Evolutionary conservation across 306 rosid genomes (phyloP), one percentile per base, ranked within the genome.

Genomic region (Argentina anserina): DNA sequence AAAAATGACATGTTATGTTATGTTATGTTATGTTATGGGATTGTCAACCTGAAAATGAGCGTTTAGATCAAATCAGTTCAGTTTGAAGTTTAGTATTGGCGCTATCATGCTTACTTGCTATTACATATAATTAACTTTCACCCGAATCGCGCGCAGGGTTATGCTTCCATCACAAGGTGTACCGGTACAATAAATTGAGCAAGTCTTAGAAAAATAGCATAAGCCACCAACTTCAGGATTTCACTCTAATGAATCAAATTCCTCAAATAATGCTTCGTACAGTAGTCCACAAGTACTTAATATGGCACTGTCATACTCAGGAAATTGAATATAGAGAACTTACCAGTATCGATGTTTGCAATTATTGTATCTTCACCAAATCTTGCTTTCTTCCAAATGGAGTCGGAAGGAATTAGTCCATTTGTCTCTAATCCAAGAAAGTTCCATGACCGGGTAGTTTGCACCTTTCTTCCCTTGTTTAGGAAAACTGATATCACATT

Each of bases 291-390:
- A 40, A 5, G 34, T n/a, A 10, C 3, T 21, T 33, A 1, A 5
- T 33, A 33, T 42, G 58, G 25, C 20, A 26, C 58, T 20, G 0
- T 9, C 3, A 18, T 8, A 9, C 61, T 20, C 59, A 52, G 53
- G 8, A 18, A 33, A n/a, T n/a, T n/a, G n/a, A n/a, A n/a, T 31
- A 28, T 6, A 13, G 4, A 23, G 40, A 25, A 40, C 40, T 20
- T 68, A 92, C 96, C 97, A 0, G 94, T 82, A 50, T 90, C 97
- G 4, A 90, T n/a, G 76, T 88, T 88, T 46, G 73, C 97, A 56
- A 92, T 88, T 21, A 92, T 88, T 39, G 85, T 12, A 67, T 85
- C 86, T 85, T 82, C 82, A 0, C 96, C 97, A 34, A 67, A 36
- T 20, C 80, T 80, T 1, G 90, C 81, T 72, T 73, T 73, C 1